A percentile compares a stretch with the other conserved stretches of the same genome.
These are phyloP conservation scores for Begonia loranthoides DNA, from an alignment of 306 rosid genomes.

Conservation along the genomic window DNA sequence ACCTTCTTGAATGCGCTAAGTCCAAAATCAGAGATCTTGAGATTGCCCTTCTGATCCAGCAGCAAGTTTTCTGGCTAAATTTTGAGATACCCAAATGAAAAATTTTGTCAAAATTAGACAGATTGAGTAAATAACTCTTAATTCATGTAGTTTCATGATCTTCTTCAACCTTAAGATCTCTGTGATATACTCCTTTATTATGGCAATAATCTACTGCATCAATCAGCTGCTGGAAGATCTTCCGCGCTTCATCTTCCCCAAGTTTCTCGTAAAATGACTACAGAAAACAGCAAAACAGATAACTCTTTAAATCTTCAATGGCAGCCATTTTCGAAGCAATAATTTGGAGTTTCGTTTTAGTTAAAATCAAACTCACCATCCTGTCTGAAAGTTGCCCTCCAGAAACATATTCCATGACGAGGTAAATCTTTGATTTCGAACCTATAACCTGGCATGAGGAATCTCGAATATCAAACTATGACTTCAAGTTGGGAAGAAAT, in stretches of 20 bases:
- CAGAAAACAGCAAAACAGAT: slow-evolving; percentile 3
- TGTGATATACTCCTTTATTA: slow-evolving; percentile 54
- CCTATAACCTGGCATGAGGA: slow-evolving; percentile 41
- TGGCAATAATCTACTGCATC: slow-evolving; percentile 74
- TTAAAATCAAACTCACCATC: slow-evolving; percentile 33
- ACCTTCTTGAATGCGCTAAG: slow-evolving; percentile 63
- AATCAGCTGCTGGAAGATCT: slow-evolving; percentile 64
- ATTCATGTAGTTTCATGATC: too few relatives aligned
- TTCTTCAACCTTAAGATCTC: slow-evolving; percentile 62
- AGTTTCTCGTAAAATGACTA: slow-evolving; percentile 35
- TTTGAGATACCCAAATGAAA: neutral
- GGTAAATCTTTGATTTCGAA: slow-evolving; percentile 62
- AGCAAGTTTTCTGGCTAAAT: slow-evolving; percentile 71
- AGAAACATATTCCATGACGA: slow-evolving; percentile 58
- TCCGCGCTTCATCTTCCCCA: slow-evolving; percentile 56
- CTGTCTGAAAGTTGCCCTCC: slow-evolving; percentile 70
- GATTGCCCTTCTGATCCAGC: slow-evolving; percentile 47
- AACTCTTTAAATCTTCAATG: neutral
- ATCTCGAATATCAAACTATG: slow-evolving; percentile 3
- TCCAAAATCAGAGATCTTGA: slow-evolving; percentile 75
- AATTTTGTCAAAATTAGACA: too few relatives aligned
- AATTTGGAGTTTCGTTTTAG: neutral
- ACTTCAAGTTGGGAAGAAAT: neutral
- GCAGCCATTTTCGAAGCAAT: too few relatives aligned
- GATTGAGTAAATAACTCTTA: too few relatives aligned